A percentile compares a stretch with the other conserved stretches of the same genome.
Evolutionary conservation across 352 stramenopile genomes (phyloP).

Genomic region (Phytophthora sp.): DNA sequence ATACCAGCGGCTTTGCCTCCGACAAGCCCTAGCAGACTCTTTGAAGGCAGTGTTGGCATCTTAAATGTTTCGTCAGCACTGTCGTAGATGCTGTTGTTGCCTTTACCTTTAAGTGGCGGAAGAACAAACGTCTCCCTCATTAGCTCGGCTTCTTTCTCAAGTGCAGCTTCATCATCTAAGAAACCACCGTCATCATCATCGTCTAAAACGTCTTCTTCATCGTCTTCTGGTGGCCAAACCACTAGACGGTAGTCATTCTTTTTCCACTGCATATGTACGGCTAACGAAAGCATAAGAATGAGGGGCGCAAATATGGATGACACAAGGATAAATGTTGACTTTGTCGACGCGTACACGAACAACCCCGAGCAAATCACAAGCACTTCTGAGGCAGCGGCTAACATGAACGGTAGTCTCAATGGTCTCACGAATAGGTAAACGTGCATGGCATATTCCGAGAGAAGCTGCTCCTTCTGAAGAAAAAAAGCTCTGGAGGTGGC

Average conservation of each 20-base stretch:
- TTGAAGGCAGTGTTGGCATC: slow-evolving; percentile 76
- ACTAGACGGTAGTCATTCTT: slow-evolving; percentile 88
- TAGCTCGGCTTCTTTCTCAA: slow-evolving; percentile 78
- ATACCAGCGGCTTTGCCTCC: slow-evolving; percentile 14
- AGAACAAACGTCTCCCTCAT: slow-evolving; percentile 84
- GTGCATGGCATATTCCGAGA: slow-evolving; percentile 78
- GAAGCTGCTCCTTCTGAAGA: slow-evolving; percentile 75
- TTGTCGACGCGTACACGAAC: slow-evolving; percentile 81
- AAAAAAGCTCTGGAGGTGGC: slow-evolving; percentile 84
- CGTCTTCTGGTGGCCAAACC: slow-evolving; percentile 80
- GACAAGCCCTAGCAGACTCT: slow-evolving; percentile 34
- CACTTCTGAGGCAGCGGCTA: slow-evolving; percentile 78
- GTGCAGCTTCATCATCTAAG: slow-evolving; percentile 65
- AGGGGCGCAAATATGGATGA: slow-evolving; percentile 78
- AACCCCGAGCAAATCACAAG: slow-evolving; percentile 83
- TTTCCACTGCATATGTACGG: slow-evolving; percentile 76
- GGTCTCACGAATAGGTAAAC: slow-evolving; percentile 74
- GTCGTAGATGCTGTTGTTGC: slow-evolving; percentile 62
- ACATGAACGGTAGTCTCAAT: slow-evolving; percentile 78
- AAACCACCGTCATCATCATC: slow-evolving; percentile 67
- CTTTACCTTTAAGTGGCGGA: slow-evolving; percentile 70
- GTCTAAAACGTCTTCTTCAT: slow-evolving; percentile 80
- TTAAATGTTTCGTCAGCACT: slow-evolving; percentile 74
- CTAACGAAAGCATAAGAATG: slow-evolving; percentile 78
- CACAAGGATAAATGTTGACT: slow-evolving; percentile 81